Evolutionary conservation across 1,139 yeast genomes (phyloP), one percentile per base, ranked within the genome.

Genomic region (Diutina mesorugosa): DNA sequence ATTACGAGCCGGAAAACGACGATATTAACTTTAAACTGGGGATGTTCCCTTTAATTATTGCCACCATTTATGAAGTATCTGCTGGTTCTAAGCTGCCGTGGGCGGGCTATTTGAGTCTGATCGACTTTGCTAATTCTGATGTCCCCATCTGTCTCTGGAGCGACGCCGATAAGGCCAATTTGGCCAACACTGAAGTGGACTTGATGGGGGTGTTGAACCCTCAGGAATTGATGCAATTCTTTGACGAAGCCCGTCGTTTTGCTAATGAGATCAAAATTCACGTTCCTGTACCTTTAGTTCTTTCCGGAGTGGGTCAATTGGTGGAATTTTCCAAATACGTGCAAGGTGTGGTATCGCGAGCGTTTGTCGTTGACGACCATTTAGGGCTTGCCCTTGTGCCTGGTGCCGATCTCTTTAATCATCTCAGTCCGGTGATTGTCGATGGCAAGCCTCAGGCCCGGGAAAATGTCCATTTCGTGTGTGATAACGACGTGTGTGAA

Each of bases 381-480:
- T 88, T 85, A 63, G 87, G 84, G 32, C 76, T 86, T 48, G 88
- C 87, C 0, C 71, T 91, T 59, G 96, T 90, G 38, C 97, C 97
- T 0, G 91, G 91, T 16, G 97, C 97, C 0, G 96, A 91, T 67
- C 72, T 91, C 55, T 90, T 90, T 71, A 90, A 90, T 62, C 97
- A 90, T 66, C 72, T 80, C 47, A 77, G 78, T 9, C 76, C 73
- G 1, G 55, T 58, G 60, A 9, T 62, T 2, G 57, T 57, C 26
- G 63, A 51, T n/a, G 68, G 62, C 9, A 61, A 57, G 8, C 59
- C 60, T 26, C 59, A 64, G 5, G 62, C 61, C 7, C 73, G 78
- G 51, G 87, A 84, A 57, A 77, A 83, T 63, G 90, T 86, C 6
- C 89, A 87, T 67, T 90, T 90, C 66, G 87, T 86, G 57, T 78